Base-by-base conservation (phyloP, 805 yeast species). In the Danielia reshetovae region DNA sequence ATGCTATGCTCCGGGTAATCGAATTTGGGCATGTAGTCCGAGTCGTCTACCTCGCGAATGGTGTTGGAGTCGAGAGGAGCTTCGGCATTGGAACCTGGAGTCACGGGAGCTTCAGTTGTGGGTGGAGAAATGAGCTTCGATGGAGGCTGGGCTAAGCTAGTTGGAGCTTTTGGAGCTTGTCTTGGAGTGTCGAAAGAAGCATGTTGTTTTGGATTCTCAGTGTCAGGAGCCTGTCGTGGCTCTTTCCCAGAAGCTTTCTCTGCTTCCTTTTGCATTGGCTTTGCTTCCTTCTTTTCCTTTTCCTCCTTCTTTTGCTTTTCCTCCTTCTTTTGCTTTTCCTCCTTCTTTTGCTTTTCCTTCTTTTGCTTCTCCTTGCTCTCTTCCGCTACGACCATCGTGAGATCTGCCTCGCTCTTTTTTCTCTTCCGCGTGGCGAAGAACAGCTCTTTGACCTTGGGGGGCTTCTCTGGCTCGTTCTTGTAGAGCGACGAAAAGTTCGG, bases 401-500 rank as follows among this genome's bases (percentile, higher is more conserved):
- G 19, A 7, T 23, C 28, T 6, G 34, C n/a, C n/a, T 15, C n/a
- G n/a, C 46, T 24, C 36, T 53, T 7, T 51, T 56, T 4, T 36
- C 25, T 1, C 53, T 38, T 33, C 45, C 51, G 36, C 47, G 49
- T 36, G 48, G 52, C 29, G 48, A 51, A 13, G 32, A 13, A 11
- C n/a, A n/a, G n/a, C 29, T 26, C 17, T 26, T 29, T 2, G 32
- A 29, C 23, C 29, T 32, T 14, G n/a, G n/a, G n/a, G 15, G 24
- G 24, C 12, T 35, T 30, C 6, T 26, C 27, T 24, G 21, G 22
- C 25, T 32, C 21, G 10, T 27, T 18, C 15, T 27, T 14, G 10
- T 18, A 13, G 22, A 45, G 36, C 6, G 36, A 30, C 11, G 45
- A 25, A 22, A 60, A 49, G 39, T 60, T 56, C n/a, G 65, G 54